Percentiles rank a stretch among this genome's conserved stretches.
phyloP scores from a whole-genome alignment of 805 yeast genomes.

The Lachancea sp. region DNA sequence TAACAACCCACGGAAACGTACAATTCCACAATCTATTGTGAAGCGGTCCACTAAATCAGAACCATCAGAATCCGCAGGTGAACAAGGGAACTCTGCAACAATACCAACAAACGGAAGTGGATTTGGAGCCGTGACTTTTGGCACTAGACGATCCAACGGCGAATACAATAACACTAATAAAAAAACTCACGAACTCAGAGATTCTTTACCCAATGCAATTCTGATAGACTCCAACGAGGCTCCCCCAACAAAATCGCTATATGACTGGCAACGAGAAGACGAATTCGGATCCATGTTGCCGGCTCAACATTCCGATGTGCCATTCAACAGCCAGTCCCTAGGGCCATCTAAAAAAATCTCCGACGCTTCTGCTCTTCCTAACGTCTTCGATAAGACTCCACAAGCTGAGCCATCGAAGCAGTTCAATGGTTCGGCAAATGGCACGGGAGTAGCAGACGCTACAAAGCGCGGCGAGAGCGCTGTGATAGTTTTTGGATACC shows the following conservation, averaged over 20 bases:
- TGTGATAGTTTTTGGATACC: slow-evolving; percentile 82
- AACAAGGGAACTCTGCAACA: slow-evolving; percentile 19
- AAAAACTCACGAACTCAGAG: slow-evolving; percentile 1
- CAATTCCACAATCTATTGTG: slow-evolving; percentile 42
- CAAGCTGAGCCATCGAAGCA: slow-evolving; percentile 5
- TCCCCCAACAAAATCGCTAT: slow-evolving; percentile 37
- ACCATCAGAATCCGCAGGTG: slow-evolving; percentile 17
- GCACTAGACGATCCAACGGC: slow-evolving; percentile 28
- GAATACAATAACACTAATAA: slow-evolving; percentile 12
- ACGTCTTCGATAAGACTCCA: slow-evolving; percentile 9
- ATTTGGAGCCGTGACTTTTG: slow-evolving; percentile 36
- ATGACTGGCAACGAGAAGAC: slow-evolving; percentile 39
- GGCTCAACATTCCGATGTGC: slow-evolving; percentile 13
- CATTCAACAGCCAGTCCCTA: background rate
- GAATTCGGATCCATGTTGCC: slow-evolving; percentile 21
- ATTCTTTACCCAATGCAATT: slow-evolving; percentile 9
- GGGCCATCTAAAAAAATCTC: background rate
- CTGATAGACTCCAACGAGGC: slow-evolving; percentile 35
- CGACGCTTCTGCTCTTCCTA: slow-evolving; percentile 5
- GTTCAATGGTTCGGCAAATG: background rate
- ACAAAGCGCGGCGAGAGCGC: slow-evolving; percentile 44
- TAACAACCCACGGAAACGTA: slow-evolving; percentile 40
- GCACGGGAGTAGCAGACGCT: background rate
- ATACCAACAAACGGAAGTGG: slow-evolving; percentile 25
- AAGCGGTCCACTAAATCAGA: slow-evolving; percentile 34